Conservation (phyloP, 805 yeast genomes). For the Monosporozyma aerobia region DNA sequence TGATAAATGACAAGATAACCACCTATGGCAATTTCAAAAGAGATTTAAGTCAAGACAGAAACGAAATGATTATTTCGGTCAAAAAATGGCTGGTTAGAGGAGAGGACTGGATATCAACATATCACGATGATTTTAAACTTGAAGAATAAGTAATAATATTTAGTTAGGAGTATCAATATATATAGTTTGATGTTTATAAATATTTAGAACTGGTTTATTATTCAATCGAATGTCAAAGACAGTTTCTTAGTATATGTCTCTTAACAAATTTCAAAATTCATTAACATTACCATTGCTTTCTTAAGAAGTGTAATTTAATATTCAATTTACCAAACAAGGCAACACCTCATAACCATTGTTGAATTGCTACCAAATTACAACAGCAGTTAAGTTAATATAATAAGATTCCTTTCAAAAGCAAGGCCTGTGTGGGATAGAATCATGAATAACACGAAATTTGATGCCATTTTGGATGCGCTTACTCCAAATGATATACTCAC, state of each 20-base stretch:
- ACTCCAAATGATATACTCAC: neutral
- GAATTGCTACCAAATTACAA: neutral
- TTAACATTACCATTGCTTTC: neutral
- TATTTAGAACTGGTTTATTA: no score
- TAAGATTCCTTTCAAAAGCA: no score
- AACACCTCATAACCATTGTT: neutral
- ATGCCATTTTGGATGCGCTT: neutral
- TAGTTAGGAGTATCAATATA: neutral
- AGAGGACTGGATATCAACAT: constrained; percentile 39
- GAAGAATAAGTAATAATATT: neutral
- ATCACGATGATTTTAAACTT: constrained; percentile 34
- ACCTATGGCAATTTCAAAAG: neutral
- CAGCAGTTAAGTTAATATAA: no score
- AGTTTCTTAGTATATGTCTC: neutral
- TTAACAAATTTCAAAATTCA: neutral
- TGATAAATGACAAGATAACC: constrained; percentile 1
- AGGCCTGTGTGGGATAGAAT: neutral
- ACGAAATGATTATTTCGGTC: constrained; percentile 22
- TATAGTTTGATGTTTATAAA: neutral
- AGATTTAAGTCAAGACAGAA: constrained; percentile 17
- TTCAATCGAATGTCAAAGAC: neutral
- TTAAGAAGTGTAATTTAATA: neutral
- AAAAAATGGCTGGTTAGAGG: constrained; percentile 27
- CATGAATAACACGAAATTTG: neutral
- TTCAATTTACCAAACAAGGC: neutral